phyloP scores from a whole-genome alignment of 1,139 yeast species.

The Protomyces macrosporus region DNA sequence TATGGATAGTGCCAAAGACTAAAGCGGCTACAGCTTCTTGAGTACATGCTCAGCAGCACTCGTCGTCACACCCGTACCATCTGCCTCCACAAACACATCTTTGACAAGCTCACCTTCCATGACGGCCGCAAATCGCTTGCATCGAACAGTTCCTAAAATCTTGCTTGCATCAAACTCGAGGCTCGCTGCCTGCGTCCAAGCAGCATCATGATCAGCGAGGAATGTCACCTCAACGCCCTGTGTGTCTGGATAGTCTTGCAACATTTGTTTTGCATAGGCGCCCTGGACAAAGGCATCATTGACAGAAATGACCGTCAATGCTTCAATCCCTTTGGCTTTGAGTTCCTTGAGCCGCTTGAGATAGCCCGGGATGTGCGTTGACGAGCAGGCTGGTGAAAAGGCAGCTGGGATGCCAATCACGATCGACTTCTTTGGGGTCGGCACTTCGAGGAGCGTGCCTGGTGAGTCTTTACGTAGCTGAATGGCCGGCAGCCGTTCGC shows the following conservation, averaged over 20 bases:
- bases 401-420: constrained; percentile 67
- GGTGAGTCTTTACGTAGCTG: constrained; percentile 7
- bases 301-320: constrained; percentile 63
- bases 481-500: constrained; percentile 2
- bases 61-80: constrained; percentile 15
- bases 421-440: constrained; percentile 27
- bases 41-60: constrained; percentile 17
- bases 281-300: constrained; percentile 80
- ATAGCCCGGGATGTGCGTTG: constrained; percentile 71
- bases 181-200: constrained; percentile 61
- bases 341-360: constrained; percentile 49
- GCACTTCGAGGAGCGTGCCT: not conserved
- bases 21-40: not conserved
- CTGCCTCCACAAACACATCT: constrained; percentile 61
- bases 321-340: constrained; percentile 55
- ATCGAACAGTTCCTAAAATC: constrained; percentile 67
- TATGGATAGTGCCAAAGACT: not conserved
- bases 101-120: constrained; percentile 68
- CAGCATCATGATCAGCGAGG: constrained; percentile 72
- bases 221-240: constrained; percentile 42
- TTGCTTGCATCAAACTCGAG: constrained; percentile 63
- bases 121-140: constrained; percentile 68
- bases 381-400: constrained; percentile 79
- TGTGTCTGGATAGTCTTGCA: constrained; percentile 24
- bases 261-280: constrained; percentile 55